These are phyloP conservation scores for Herpomyces periplanetae DNA, from an alignment of 2,329 filamentous ascomycete species.

Conservation along the genomic window DNA sequence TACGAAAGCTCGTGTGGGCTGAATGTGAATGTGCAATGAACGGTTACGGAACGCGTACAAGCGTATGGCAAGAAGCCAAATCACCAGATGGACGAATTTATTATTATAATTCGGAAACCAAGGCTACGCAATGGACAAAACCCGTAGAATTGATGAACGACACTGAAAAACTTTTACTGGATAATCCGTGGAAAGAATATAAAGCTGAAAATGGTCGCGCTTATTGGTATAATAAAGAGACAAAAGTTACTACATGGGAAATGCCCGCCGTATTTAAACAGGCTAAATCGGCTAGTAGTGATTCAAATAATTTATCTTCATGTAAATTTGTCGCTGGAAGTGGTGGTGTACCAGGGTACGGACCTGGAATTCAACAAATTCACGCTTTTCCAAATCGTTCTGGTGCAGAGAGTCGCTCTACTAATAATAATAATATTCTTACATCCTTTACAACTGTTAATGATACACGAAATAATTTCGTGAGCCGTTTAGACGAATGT, in stretches of 20 bases:
- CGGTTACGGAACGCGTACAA: too few species aligned
- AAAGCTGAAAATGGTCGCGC: slow-evolving; percentile 48
- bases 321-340: too few species aligned
- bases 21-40: too few species aligned
- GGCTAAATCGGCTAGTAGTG: too few species aligned
- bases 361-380: too few species aligned
- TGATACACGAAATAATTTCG: neutral
- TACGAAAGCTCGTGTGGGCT: too few species aligned
- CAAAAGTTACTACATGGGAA: slow-evolving; percentile 71
- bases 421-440: too few species aligned
- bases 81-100: slow-evolving; percentile 49
- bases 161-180: slow-evolving; percentile 22
- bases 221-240: slow-evolving; percentile 77
- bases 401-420: too few species aligned
- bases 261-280: slow-evolving; percentile 50
- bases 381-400: too few species aligned
- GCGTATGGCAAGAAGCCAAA: slow-evolving; percentile 50
- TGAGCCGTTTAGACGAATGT: slow-evolving; percentile 9
- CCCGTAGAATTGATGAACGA: slow-evolving; percentile 54
- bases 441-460: too few species aligned
- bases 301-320: too few species aligned
- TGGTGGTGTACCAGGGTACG: too few species aligned
- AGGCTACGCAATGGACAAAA: slow-evolving; percentile 73
- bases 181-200: slow-evolving; percentile 74
- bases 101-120: slow-evolving; percentile 58